Evolutionary conservation across 1,139 yeast genomes (phyloP), one percentile per base, ranked within the genome.

Genomic region (Debaryomycetaceae sp.): DNA sequence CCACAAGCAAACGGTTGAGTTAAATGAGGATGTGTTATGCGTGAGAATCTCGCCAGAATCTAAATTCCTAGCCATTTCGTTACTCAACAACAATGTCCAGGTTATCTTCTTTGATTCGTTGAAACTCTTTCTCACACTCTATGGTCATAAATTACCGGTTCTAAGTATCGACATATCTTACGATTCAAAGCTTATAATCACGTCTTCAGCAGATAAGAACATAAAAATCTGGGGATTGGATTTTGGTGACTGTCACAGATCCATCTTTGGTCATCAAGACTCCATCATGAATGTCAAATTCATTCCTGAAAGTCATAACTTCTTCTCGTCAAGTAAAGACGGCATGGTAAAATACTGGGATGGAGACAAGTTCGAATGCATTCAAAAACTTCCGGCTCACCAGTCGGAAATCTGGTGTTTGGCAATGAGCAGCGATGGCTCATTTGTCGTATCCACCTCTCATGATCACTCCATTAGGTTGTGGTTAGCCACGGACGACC

Each of bases 141-240:
- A 93, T 59, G 99, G 99, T 31, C 99, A 93, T 66, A 95, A 91
- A 62, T 76, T 95, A 49, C 99, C 99, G 0, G 97, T 89, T 1
- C 71, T 89, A 45, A 83, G 96, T 3, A 81, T 95, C 56, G 99
- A 93, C 62, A 90, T 93, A 37, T 87, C 98, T 1, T 74, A 68
- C 53, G 99, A 93, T 62, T 84, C 93, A 36, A 93, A 93, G 62
- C 66, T 93, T 55, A 77, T 93, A 45, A 83, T 91, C 44, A 88
- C 98, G 0, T 87, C 97, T 6, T 89, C 97, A 1, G 99, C 99
- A 0, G 99, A 93, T 67, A 93, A 93, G 65, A 93, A 93, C 65
- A 88, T 93, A 60, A 90, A 95, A 65, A 86, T 93, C 47, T 93
- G 99, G 99, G 99, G 99, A 41, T 72, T 95, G 49, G 99, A 93